Percentiles rank a stretch among this genome's conserved stretches.
These are phyloP conservation scores for Nakazawaea anatomiae DNA, from an alignment of 805 yeast genomes.

Conservation along the genomic window DNA sequence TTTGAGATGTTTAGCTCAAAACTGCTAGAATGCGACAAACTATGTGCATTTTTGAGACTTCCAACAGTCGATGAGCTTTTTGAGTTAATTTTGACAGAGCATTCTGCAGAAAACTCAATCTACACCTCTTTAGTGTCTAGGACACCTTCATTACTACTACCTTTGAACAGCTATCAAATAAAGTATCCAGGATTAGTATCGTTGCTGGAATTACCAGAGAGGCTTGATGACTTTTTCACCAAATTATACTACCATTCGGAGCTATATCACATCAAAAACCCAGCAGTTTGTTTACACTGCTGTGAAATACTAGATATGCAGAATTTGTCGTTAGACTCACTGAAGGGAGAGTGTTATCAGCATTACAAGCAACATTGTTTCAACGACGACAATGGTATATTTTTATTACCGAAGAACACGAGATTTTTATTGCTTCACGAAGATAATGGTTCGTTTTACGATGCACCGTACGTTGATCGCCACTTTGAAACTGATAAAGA, in stretches of 20 bases:
- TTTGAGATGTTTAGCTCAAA: constrained; percentile 18
- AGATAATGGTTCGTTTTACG: constrained; percentile 77
- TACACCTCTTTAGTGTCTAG: neutral
- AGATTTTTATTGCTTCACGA: constrained; percentile 57
- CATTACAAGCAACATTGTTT: constrained; percentile 63
- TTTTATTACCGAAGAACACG: constrained; percentile 64
- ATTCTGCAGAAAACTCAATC: neutral
- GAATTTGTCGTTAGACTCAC: constrained; percentile 44
- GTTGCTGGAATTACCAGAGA: constrained; percentile 57
- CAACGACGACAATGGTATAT: constrained; percentile 63
- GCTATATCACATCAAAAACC: constrained; percentile 48
- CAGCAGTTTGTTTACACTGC: constrained; percentile 85
- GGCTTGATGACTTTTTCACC: constrained; percentile 66
- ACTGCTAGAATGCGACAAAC: constrained; percentile 45
- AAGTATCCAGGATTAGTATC: constrained; percentile 64
- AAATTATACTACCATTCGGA: constrained; percentile 42
- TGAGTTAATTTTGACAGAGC: constrained; percentile 14
- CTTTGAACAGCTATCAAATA: constrained; percentile 17
- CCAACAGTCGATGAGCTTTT: constrained; percentile 28
- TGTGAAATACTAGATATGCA: constrained; percentile 68
- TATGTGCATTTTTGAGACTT: constrained; percentile 44
- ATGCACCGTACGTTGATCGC: constrained; percentile 77
- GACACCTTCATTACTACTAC: neutral
- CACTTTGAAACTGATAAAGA: constrained; percentile 86
- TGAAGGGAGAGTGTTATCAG: constrained; percentile 72